Evolutionary conservation across 2,329 filamentous ascomycete species (phyloP), one percentile per base, ranked within the genome.

Genomic region (Colletotrichum liaoningense): DNA sequence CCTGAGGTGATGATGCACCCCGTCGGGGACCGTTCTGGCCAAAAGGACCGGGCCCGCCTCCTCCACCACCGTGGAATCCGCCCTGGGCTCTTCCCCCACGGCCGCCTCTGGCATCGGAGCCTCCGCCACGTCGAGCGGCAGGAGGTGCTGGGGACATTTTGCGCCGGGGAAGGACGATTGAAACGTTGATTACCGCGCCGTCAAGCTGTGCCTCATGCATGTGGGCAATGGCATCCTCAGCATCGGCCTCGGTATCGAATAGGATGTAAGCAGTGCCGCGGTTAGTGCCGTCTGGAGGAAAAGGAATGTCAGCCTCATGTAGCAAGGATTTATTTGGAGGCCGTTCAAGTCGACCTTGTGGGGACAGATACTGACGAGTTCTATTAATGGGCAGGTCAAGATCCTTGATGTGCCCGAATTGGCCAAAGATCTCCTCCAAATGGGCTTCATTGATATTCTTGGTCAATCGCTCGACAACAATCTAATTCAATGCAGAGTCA

Each of bases 151-250:
- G 91, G 7, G 94, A 95, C 79, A 98, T 94, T 77, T 95, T 94
- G 78, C 93, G 92, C 63, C 93, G 91, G 0, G 95, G 95, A 46
- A 97, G 87, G 30, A 98, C 94, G 76, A 98, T 97, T 57, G 94
- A 97, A 62, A 98, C 95, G 79, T 93, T 93, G 79, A 98, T 92
- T 52, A 91, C 88, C 26, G 92, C 91, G 64, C 95, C 95, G 82
- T 98, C 95, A 33, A 98, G 85, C 80, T 97, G 94, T n/a, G 94
- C 95, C 84, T 99, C 97, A 83, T 99, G 97, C 97, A 99, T 98
- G 81, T 97, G 94, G 22, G 95, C 91, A 77, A 98, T 97, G 33
- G 97, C 97, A 16, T 91, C 88, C 83, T 98, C 95, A 28, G 97
- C 96, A 75, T 96, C 93, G 63, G 90, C 87, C 76, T 95, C 90